Evolutionary conservation across 306 rosid genomes (phyloP), one percentile per base, ranked within the genome.

Genomic region (Vigna hirtella): DNA sequence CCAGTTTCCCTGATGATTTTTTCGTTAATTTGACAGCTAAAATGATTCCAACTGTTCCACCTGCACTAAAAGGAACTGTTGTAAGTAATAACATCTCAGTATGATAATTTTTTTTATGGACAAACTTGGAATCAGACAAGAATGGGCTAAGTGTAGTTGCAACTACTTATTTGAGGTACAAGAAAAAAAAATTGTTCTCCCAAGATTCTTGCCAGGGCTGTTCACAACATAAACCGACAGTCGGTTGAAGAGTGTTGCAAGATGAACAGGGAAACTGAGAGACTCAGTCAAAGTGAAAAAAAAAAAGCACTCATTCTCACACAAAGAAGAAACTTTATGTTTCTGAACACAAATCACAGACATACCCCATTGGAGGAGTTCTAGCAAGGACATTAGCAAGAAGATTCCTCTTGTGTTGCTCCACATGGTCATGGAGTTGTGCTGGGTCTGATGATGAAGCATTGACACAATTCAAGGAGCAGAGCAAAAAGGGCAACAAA

Each of bases 1-100:
- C 99, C 97, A 4, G 99, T 95, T 87, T 84, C 84, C 82, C 82
- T 70, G 87, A 95, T 91, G 36, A 87, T 77, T 28, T 87, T 83
- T 77, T 95, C 99, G 70, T 89, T 77, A 66, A 92, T 91, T 61
- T 86, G 78, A 88, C 97, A 95, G 36, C 3, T 7, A 48, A 95
- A 95, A 79, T 95, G 93, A 81, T 95, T 95, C 99, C 99, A 95
- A 83, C 99, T 95, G 83, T 93, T 95, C 98, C 99, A 95, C 87
- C 99, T 93, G 42, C 77, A 75, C 9, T 12, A 63, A 74, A 68
- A 71, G 26, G 24, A 72, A 65, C 51, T 15, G 34, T 26, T 15
- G 17, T 3, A 85, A 73, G 40, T n/a, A 9, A 62, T 16, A 85
- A 70, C 51, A 43, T 0, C 52, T 64, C 49, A 78, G 38, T n/a